Base-by-base conservation (phyloP, 768 basidiomycete species). In the Heimioporus sp. region DNA sequence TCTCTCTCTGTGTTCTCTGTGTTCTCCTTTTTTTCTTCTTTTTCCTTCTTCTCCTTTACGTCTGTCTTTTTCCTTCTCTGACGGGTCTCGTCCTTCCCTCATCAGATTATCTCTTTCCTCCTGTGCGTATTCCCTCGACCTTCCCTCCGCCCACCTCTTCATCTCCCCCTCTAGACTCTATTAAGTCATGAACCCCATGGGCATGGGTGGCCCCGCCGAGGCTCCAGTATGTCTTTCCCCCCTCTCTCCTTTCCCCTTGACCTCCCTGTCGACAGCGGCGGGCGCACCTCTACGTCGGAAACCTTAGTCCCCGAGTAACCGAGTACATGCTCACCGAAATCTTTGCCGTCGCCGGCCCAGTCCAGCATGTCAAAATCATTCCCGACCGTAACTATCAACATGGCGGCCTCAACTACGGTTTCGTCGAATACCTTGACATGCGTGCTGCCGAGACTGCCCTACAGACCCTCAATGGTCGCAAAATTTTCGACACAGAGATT, bases 291-390 rank as follows among this genome's bases (percentile, higher is more conserved):
- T 99, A 99, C 71, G 92, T 99, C 72, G 97, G 97, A 56, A 98
- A 98, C 73, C 79, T 99, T 70, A 93, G 90, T 66, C 94, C 96
- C 58, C 84, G 97, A 41, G 97, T 99, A 47, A 98, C 95, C 48
- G 97, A 98, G 77, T 96, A 94, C 76, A 98, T 98, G 91, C 86
- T 98, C 67, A 93, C 92, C 40, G 96, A 98, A 72, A 95, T 94
- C 56, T 95, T 94, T 69, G 92, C 92, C 70, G 92, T 94, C 65
- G 92, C 92, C 68, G 97, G 96, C 41, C 89, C 93, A 54, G 97
- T 98, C 56, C 92, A 96, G 73, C 91, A 95, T 70, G 96, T 98
- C 72, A 99, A 99, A 85, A 98, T 99, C 72, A 98, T 99, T 71
- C 96, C 96, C 30, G 97, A 99, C 77, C 86, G 95, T 63, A 98